Evolutionary conservation across 257 asterid species (phyloP), one percentile per base, ranked within the genome.

Genomic region (Lavandula angustifolia): DNA sequence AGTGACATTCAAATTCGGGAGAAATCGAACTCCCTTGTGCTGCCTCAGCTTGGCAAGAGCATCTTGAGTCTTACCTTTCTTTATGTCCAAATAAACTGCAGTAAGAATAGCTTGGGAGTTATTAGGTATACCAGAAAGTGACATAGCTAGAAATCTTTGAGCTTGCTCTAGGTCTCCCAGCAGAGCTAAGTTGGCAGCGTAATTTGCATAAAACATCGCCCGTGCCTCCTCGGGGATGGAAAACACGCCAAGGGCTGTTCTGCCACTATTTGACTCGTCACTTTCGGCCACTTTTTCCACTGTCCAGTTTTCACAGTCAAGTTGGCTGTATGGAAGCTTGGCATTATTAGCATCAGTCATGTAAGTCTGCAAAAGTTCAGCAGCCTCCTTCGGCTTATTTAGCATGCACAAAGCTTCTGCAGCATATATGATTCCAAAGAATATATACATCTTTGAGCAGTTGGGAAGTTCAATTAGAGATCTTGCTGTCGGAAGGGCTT

Each of bases 381-480:
- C 85, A 60, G 98, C 98, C 75, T 91, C 96, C 71, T 70, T 73
- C 1, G 87, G 84, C 78, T 71, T 79, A 76, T 86, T 88, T 33
- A 91, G 76, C 75, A 78, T 33, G 80, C 96, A 91, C 50, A 91
- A 60, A 60, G 98, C 96, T 72, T 91, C 98, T 3, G 95, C 89
- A 16, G 85, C 94, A 53, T 88, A 88, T 75, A 80, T 52, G 18
- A 76, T 80, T 9, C 95, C 96, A 31, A 87, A 60, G 44, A 85
- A 91, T 14, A 74, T 13, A 61, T 87, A 81, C 61, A 84, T 80
- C 62, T 71, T 81, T 22, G 85, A 81, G 69, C 89, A 82, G n/a
- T 78, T 85, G 0, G 80, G 74, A 55, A 82, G 82, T 72, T 75
- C 65, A 71, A 86, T 37, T n/a, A 91, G 85, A 62, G 88, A 75